These are phyloP conservation scores for Plantago elongata DNA, from an alignment of 257 asterid species.

Conservation along the genomic window DNA sequence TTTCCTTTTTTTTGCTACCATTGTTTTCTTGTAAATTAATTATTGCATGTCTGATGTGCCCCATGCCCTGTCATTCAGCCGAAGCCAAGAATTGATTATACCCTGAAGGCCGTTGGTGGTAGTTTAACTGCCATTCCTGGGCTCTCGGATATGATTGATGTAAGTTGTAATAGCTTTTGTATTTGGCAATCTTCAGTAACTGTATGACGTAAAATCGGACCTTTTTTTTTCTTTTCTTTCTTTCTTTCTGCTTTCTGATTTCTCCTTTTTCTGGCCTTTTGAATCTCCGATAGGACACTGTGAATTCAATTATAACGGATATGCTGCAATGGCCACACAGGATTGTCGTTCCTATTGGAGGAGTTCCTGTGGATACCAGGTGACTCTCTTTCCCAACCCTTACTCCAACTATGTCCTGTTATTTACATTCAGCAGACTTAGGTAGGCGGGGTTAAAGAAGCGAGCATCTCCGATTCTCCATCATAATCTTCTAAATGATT, in stretches of 20 bases:
- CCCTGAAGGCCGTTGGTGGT: conserved; percentile 94
- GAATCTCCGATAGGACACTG: conserved; percentile 65
- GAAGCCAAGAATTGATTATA: conserved; percentile 87
- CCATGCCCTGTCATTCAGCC: conserved; percentile 55
- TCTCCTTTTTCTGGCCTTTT: background rate
- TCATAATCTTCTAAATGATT: background rate
- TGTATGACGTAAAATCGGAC: too few species aligned
- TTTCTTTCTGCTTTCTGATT: too few species aligned
- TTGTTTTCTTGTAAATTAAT: background rate
- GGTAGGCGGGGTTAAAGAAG: background rate
- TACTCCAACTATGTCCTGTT: conserved; percentile 9
- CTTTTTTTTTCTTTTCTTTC: too few species aligned
- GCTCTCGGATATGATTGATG: conserved; percentile 93
- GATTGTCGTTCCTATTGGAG: conserved; percentile 96
- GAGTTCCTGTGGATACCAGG: conserved; percentile 78
- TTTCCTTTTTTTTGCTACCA: background rate
- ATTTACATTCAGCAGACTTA: background rate
- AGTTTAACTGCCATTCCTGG: conserved; percentile 97
- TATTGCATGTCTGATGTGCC: background rate
- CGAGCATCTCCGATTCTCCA: too few species aligned
- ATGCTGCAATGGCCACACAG: conserved; percentile 99
- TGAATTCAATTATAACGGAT: conserved; percentile 70
- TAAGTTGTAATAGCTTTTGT: conserved; percentile 32
- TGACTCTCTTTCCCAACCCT: conserved; percentile 24
- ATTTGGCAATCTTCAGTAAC: background rate